These are phyloP conservation scores for Trichoderma sp. DNA, from an alignment of 2,329 filamentous ascomycete genomes.

Conservation along the genomic window DNA sequence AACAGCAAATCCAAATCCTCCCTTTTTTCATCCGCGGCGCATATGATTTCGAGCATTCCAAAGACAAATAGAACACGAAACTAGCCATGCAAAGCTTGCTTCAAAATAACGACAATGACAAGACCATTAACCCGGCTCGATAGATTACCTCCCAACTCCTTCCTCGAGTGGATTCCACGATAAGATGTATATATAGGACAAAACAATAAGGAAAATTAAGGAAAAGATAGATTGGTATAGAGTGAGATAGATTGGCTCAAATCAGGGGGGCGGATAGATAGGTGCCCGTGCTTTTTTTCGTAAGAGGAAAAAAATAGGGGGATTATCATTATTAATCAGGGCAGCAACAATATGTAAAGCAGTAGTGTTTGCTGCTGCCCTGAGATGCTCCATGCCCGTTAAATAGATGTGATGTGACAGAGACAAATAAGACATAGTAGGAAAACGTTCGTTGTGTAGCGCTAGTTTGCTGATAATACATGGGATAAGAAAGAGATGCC, in stretches of 20 bases:
- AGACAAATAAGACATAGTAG: not conserved
- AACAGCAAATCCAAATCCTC: conserved; percentile 3
- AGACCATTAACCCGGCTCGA: conserved; percentile 5
- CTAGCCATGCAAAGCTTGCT: conserved; percentile 3
- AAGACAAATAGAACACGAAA: conserved; percentile 3
- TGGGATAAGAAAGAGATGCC: not conserved
- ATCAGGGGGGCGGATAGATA: not conserved
- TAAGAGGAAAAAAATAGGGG: conserved; percentile 20
- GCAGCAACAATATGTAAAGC: not conserved
- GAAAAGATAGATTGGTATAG: not conserved
- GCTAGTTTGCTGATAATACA: conserved; percentile 21
- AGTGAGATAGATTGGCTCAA: not conserved
- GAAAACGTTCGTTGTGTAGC: conserved; percentile 15
- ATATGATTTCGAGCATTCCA: conserved; percentile 1
- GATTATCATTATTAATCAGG: conserved; percentile 37
- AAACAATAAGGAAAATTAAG: not conserved
- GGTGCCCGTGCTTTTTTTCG: not conserved
- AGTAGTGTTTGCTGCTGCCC: not conserved
- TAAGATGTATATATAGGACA: not conserved
- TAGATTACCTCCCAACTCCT: conserved; percentile 15
- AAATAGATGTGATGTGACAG: not conserved
- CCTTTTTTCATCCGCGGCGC: conserved; percentile 2
- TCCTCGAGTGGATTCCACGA: not conserved
- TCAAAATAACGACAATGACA: conserved; percentile 8
- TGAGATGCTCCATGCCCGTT: not conserved